Conservation (phyloP, 257 asterid genomes). For the Nicotiana noctiflora region DNA sequence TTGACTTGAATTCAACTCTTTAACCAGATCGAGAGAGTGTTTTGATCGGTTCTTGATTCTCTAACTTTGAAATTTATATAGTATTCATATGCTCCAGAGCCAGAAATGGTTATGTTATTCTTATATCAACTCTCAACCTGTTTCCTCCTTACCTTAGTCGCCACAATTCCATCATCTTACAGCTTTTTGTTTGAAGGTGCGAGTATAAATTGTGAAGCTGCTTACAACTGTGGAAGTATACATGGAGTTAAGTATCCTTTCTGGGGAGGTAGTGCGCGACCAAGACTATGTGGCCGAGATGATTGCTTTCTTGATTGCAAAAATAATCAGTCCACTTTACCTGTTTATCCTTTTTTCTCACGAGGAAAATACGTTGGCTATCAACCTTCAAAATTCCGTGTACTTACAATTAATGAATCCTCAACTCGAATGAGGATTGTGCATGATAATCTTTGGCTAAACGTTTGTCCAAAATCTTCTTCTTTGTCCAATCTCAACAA, state of each 20-base stretch:
- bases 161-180: background rate
- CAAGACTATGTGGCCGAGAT: background rate
- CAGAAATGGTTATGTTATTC: background rate
- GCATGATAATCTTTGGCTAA: background rate
- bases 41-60: background rate
- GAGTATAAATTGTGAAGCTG: background rate
- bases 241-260: background rate
- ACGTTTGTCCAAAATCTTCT: background rate
- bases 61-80: background rate
- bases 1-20: background rate
- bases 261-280: background rate
- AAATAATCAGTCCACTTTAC: background rate
- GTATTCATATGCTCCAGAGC: background rate
- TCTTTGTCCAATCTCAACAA: background rate
- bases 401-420: background rate
- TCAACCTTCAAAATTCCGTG: background rate
- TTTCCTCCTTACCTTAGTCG: background rate
- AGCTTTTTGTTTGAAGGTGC: background rate
- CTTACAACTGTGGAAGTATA: slow-evolving; percentile 9
- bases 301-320: background rate
- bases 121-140: background rate
- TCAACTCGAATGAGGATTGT: background rate
- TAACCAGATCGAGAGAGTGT: background rate
- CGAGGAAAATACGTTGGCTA: background rate
- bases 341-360: background rate